A percentile compares a stretch with the other conserved stretches of the same genome.
These are phyloP conservation scores for Buxus sempervirens DNA, from an alignment of 164 flowering plant genomes.

Conservation along the genomic window DNA sequence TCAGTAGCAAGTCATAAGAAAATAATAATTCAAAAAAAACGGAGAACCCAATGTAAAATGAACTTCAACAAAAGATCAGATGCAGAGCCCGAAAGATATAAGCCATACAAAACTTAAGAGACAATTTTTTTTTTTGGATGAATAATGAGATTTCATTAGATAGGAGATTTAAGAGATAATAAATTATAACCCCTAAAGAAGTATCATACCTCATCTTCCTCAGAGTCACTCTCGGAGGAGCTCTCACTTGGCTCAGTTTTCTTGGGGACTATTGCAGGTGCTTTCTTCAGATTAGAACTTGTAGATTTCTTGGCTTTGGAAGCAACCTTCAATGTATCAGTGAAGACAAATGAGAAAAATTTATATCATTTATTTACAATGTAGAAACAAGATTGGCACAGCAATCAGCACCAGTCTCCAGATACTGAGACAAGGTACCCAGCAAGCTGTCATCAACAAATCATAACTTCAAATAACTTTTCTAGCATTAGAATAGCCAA, in stretches of 20 bases:
- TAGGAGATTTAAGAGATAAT: no score
- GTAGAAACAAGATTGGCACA: no score
- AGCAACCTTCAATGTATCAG: slow-evolving; percentile 8
- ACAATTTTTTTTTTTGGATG: no score
- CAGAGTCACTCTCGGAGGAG: slow-evolving; percentile 26
- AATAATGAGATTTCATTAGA: no score
- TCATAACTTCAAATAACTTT: neutral
- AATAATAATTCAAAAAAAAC: neutral
- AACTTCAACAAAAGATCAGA: neutral
- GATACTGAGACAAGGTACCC: neutral
- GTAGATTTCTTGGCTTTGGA: slow-evolving; percentile 11
- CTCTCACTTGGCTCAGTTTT: slow-evolving; percentile 29
- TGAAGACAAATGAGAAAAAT: neutral
- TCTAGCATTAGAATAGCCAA: neutral
- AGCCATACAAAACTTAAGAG: no score
- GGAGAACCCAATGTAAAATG: no score
- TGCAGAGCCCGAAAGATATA: neutral
- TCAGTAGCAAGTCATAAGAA: neutral
- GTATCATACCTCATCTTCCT: slow-evolving; percentile 9
- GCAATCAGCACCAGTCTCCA: neutral
- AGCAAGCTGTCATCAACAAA: neutral
- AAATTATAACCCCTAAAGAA: neutral
- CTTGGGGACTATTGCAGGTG: slow-evolving; percentile 16
- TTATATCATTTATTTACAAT: no score
- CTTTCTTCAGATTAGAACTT: slow-evolving; percentile 13